Evolutionary conservation across 306 rosid genomes (phyloP).

Genomic region (Fagus crenata): DNA sequence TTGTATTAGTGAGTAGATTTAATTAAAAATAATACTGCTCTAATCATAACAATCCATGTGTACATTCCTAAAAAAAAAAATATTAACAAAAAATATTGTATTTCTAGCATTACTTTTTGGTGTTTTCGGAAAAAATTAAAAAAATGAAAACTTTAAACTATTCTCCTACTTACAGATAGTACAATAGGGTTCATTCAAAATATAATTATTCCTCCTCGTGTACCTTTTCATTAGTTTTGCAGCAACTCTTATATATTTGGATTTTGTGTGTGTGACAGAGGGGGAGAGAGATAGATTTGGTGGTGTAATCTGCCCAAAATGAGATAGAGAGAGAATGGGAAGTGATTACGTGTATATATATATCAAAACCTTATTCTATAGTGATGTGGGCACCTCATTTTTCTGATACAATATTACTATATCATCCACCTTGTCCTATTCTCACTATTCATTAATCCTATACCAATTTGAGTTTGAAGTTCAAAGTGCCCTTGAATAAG

Average conservation of each 20-base stretch:
- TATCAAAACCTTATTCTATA: not conserved
- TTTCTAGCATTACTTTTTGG: no score
- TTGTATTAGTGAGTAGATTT: no score
- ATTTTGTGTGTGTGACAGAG: not conserved
- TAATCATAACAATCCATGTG: no score
- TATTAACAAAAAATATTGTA: no score
- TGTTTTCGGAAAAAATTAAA: no score
- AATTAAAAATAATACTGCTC: no score
- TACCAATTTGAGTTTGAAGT: constrained; percentile 1
- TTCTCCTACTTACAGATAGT: not conserved
- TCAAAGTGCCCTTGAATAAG: constrained; percentile 36
- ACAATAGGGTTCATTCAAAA: constrained; percentile 18
- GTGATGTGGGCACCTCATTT: constrained; percentile 18
- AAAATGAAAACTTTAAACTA: not conserved
- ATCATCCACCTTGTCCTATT: not conserved
- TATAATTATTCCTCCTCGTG: constrained; percentile 23
- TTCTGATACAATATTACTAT: not conserved
- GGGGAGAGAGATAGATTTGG: constrained; percentile 18
- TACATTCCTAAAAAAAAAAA: no score
- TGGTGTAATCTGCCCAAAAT: not conserved
- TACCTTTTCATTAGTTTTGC: constrained; percentile 37
- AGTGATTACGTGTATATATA: not conserved
- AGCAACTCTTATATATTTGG: constrained; percentile 30
- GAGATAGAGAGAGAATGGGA: not conserved
- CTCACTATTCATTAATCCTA: constrained; percentile 10